Conservation (phyloP, 805 yeast genomes). For the Metschnikowia bowlesiae region DNA sequence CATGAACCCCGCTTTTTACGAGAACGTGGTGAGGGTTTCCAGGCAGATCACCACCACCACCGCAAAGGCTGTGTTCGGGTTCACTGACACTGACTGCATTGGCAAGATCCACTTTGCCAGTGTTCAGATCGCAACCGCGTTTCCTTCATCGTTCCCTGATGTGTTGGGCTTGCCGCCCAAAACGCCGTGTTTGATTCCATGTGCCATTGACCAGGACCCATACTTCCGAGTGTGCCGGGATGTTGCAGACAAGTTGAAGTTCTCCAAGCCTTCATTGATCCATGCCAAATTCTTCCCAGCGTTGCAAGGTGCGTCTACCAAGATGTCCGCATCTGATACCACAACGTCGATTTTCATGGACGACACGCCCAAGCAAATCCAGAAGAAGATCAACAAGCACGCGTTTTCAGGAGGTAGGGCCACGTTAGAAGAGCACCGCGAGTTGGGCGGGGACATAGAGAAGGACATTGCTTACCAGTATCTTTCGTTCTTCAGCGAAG, state of each 20-base stretch:
- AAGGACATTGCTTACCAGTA: conserved; percentile 95
- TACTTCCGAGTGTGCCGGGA: conserved; percentile 96
- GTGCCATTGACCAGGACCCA: conserved; percentile 99
- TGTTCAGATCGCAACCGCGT: conserved; percentile 92
- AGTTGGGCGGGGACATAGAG: conserved; percentile 89
- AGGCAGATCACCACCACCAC: conserved; percentile 96
- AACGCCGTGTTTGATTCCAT: conserved; percentile 95
- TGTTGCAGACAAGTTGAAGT: conserved; percentile 90
- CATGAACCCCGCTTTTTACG: conserved; percentile 92
- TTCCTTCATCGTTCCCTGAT: conserved; percentile 94
- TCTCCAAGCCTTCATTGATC: conserved; percentile 82
- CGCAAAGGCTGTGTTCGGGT: conserved; percentile 95
- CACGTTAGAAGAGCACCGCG: conserved; percentile 85
- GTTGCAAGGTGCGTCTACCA: conserved; percentile 90
- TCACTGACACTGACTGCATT: conserved; percentile 89
- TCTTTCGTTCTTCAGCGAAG: conserved; percentile 81
- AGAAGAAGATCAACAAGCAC: conserved; percentile 91
- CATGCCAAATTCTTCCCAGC: conserved; percentile 98
- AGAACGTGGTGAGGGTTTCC: conserved; percentile 86
- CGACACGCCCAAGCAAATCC: conserved; percentile 87
- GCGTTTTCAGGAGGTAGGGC: conserved; percentile 95
- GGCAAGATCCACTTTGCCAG: conserved; percentile 95
- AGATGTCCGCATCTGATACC: conserved; percentile 94
- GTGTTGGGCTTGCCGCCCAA: conserved; percentile 80
- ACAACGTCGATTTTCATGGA: conserved; percentile 92